Evolutionary conservation across 768 basidiomycete species (phyloP), one percentile per base, ranked within the genome.

Genomic region (Serendipita sp.): DNA sequence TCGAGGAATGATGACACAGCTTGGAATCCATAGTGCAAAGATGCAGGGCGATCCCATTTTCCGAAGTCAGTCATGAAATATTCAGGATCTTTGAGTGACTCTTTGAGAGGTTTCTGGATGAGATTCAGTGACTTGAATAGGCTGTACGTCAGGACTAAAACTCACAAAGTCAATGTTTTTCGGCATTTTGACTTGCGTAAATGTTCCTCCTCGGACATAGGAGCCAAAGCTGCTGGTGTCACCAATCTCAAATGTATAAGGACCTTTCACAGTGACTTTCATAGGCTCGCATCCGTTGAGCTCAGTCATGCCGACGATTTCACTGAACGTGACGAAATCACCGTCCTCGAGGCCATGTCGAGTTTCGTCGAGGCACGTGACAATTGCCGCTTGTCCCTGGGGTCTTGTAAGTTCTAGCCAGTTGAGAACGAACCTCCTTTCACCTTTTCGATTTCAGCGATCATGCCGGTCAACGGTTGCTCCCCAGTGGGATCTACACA

Each of bases 401-500:
- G 34, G 37, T 33, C 48, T 33, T 36, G 31, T 44, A 66, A 55
- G 29, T 50, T 18, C 27, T 34, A 6, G 34, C 27, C 62, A 64
- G 50, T 27, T 2, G 36, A 45, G 68, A 43, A 8, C 48, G n/a
- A 69, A 64, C 3, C 33, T 60, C 3, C 8, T 23, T 34, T 16
- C 55, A 88, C 93, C 78, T 90, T 88, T 63, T 83, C 85, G n/a
- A 98, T 83, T 63, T 90, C 88, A 8, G 93, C 94, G 64, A 97
- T 87, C 92, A 99, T 97, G 18, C 96, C 96, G 1, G 83, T 80
- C 64, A 97, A 77, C 2, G 93, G 87, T 68, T 91, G 86, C 75
- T 98, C 96, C 16, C 96, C 96, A n/a, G 90, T 94, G n/a, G 92
- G 86, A 72, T 99, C 96, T 29, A 96, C 89, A 68, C 92, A 94